Evolutionary conservation across 768 basidiomycete species (phyloP), one percentile per base, ranked within the genome.

Genomic region (Cyclocybe aegerita): DNA sequence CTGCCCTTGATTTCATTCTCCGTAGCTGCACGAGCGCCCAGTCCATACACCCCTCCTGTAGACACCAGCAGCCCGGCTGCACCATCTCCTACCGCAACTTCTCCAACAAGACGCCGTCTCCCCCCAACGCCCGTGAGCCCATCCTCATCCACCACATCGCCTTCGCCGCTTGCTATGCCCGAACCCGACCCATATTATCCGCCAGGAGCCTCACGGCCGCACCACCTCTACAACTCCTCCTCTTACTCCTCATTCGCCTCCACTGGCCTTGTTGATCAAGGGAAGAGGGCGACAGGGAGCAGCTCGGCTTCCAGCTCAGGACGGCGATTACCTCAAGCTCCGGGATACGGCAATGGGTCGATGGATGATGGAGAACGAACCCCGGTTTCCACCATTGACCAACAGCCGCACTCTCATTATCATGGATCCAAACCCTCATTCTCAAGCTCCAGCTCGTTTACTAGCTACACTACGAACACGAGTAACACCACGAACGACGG

Each of bases 111-210:
- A 39, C 69, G 77, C 45, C 71, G 72, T 38, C 64, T 79, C 32
- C 78, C 78, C 5, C 76, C 74, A 23, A 77, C 75, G 7, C 78
- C 78, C 32, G 69, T 62, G 14, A 52, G 54, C 32, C 52, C 54
- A 30, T 64, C 73, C n/a, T 63, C 69, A 14, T 57, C 65, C 10
- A 58, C 60, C 5, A 47, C 61, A 16, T 61, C 65, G 7, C 55
- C 67, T 29, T 58, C 66, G 12, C 39, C 58, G 15, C 59, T 66
- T 31, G n/a, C 61, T 9, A 77, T 77, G 71, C 75, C 76, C 2
- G 75, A 74, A 53, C 71, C 78, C 1, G 72, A 76, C 32, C 65
- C 65, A 4, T 75, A 71, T 60, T 55, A 67, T 46, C 67, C 72
- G 14, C 56, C 61, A 36, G 54, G 55, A 6, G 53, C 63, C 30